Base-by-base conservation (phyloP, 2,329 filamentous ascomycete genomes). In the Celoporthe dispersa region DNA sequence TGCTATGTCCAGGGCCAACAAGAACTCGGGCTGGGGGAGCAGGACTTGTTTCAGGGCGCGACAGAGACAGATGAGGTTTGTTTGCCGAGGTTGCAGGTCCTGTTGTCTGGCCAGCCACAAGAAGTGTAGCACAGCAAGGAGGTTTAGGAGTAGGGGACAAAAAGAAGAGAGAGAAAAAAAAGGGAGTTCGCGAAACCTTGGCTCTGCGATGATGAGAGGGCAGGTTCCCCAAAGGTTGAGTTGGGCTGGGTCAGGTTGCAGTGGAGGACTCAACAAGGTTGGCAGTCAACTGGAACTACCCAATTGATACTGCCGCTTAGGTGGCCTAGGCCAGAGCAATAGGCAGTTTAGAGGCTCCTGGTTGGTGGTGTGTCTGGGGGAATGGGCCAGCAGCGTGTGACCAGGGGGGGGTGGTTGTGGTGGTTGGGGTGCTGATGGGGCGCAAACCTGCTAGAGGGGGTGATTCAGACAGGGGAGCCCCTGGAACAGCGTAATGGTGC, bases 1-100 rank as follows among this genome's bases (percentile, higher is more conserved):
- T 31, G n/a, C n/a, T n/a, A 8, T 5, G 53, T 31, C 19, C 12
- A 57, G 53, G 25, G 28, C 53, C 25, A 31, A 57, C 53, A 31
- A 28, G 25, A 57, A 9, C 14, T 8, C 28, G 33, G 33, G 53
- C 53, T 33, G 48, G 31, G 39, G 33, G 22, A 66, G 37, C 22
- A 65, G 28, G 28, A 57, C 19, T 37, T 55, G 64, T 76, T 69
- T 76, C 77, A 74, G 73, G 72, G 70, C 75, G 74, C 72, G 78
- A 72, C 67, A 77, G 68, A 73, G 77, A 76, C 68, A 77, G 72
- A 72, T 76, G 68, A 73, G 41, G 67, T 74, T 77, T 77, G 75
- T 75, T 75, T 57, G 53, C 53, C 53, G 53, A 57, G 59, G 59
- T 37, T 61, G 59, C 59, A 37, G 33, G 59, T 57, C 53, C 25